These are phyloP conservation scores for Pyrenochaeta sp. DNA, from an alignment of 2,329 filamentous ascomycete genomes.

Conservation along the genomic window DNA sequence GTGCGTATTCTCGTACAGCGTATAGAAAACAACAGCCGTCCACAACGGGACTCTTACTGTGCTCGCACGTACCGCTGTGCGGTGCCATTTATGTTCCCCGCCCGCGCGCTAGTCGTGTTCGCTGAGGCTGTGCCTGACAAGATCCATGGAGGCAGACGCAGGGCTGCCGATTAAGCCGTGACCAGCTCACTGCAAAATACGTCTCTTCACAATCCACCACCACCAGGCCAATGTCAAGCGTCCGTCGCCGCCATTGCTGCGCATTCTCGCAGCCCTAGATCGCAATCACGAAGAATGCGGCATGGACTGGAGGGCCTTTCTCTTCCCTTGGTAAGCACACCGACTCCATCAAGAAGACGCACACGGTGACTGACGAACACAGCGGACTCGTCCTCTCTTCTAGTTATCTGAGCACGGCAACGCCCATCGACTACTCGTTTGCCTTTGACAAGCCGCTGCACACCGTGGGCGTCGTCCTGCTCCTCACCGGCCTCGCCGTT, in stretches of 20 bases:
- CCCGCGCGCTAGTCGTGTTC: conserved; percentile 14
- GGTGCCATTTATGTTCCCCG: conserved; percentile 13
- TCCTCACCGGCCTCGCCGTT: conserved; percentile 43
- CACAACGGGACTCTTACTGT: not conserved
- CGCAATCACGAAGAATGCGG: conserved; percentile 36
- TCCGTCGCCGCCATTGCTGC: conserved; percentile 29
- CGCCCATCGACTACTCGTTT: conserved; percentile 43
- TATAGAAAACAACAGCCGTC: not conserved
- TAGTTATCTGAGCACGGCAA: conserved; percentile 41
- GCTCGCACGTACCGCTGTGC: conserved; percentile 1
- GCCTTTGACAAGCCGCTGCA: conserved; percentile 49
- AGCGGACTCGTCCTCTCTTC: conserved; percentile 49
- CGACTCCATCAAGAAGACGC: not conserved
- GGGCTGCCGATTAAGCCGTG: conserved; percentile 12
- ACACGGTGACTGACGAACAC: conserved; percentile 27
- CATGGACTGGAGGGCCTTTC: conserved; percentile 48
- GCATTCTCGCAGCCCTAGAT: conserved; percentile 30
- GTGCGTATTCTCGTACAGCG: conserved; percentile 14
- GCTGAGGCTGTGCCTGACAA: conserved; percentile 17
- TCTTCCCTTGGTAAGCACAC: conserved; percentile 44
- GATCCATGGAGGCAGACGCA: conserved; percentile 1
- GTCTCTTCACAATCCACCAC: conserved; percentile 1
- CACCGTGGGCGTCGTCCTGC: conserved; percentile 40
- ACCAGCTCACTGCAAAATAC: conserved; percentile 10
- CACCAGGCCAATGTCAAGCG: conserved; percentile 27